Evolutionary conservation across 2,329 filamentous ascomycete genomes (phyloP), one percentile per base, ranked within the genome.

Genomic region (Aureobasidium sp.): DNA sequence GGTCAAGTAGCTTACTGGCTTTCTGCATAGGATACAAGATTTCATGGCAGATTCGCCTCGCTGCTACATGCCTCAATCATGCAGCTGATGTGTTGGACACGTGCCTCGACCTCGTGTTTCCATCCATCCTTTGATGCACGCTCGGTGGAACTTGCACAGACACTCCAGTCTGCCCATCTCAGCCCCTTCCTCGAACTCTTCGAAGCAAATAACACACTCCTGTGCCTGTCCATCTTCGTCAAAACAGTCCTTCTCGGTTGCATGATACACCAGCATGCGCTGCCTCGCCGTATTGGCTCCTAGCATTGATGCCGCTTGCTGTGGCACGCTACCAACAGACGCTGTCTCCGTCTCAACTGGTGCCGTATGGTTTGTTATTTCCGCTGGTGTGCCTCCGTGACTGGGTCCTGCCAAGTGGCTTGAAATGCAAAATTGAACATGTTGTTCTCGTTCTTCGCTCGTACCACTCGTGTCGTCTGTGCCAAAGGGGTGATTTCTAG

Each of bases 161-260:
- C 84, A 87, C 67, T 85, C 83, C 68, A 87, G 72, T 64, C 84
- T 75, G 11, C 81, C 83, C 75, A 87, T 76, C 66, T 79, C 76
- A 67, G 84, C 81, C 0, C 84, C 84, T 12, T 80, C 78, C 66
- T 83, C 79, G 68, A 86, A 87, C 61, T 87, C 84, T 65, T 86
- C 84, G 68, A 87, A 82, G 69, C 84, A 87, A 57, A 87, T 87
- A 9, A 83, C 80, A 65, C 84, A 87, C 68, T 87, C 84, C 45
- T 81, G 79, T 57, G 74, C 67, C 47, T 74, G 72, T 1, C 76
- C 77, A 20, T 82, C 79, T 60, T 84, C 81, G 5, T 80, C 79
- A 1, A 82, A 69, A 66, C 84, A 87, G 65, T 87, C 84, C 69
- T 87, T 87, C 70, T 87, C 84, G 0, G 81, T 86, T 0, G 84